Evolutionary conservation across 108 stramenopile species (phyloP), one percentile per base, ranked within the genome.

Genomic region (Nitzschia putrida): DNA sequence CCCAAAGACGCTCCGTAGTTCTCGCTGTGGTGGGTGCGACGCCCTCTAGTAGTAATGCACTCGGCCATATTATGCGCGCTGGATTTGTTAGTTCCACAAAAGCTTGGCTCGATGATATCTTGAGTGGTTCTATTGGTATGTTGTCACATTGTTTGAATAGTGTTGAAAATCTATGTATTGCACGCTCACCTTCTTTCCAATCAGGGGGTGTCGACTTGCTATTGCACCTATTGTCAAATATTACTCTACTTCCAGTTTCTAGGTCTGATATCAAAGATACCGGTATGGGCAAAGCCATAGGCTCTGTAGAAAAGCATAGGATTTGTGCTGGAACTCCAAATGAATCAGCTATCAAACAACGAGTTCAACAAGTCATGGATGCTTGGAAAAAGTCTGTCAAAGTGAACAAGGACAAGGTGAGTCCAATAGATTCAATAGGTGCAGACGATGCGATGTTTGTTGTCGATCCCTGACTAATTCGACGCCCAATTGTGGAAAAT

Each of bases 351-450:
- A 88, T 94, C 61, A 80, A 80, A 56, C 80, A 83, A 26, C 71
- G 90, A 41, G 77, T 89, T 25, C 63, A 72, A 26, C 61, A 71
- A 37, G 84, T 94, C 8, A 94, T 91, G 59, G 82, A 69, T 8
- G 74, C 77, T 8, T 94, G 93, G 93, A 85, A 83, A 61, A 80
- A 86, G 41, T 88, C 89, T 23, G 92, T 93, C 25, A 90, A 91
- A 77, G 81, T 84, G n/a, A 51, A 57, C 39, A 83, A 83, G 45
- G 76, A 72, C 37, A 52, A 73, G 60, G 51, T 63, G 18, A 55
- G 47, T 18, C 18, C 47, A 1, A 3, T 49, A 6, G 6, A 5
- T 18, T 4, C 47, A 18, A 4, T 34, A 34, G 29, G 1, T 34
- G 3, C 1, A 34, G 4, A 4, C 3, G 3, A 1, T 34, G 29